These are phyloP conservation scores for Geosmithia morbida DNA, from an alignment of 2,329 filamentous ascomycete genomes.

Conservation along the genomic window DNA sequence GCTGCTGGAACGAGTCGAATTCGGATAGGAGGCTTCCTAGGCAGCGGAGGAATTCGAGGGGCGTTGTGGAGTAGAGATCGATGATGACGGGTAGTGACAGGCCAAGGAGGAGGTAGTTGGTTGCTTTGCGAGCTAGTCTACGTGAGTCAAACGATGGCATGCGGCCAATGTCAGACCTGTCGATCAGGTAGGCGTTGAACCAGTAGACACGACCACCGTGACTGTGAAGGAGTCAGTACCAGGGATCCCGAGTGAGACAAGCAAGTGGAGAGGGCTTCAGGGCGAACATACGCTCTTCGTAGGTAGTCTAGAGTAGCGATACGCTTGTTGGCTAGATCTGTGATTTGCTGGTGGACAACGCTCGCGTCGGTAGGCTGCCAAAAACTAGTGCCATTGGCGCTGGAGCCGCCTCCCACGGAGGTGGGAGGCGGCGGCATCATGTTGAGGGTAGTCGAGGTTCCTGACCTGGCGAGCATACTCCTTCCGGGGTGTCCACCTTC, in stretches of 20 bases:
- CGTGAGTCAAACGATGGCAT: conserved; percentile 77
- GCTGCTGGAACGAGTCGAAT: conserved; percentile 85
- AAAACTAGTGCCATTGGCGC: conserved; percentile 1
- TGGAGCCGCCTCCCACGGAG: conserved; percentile 2
- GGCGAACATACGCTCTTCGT: conserved; percentile 56
- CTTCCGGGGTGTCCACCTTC: conserved; percentile 14
- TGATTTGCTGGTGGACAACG: conserved; percentile 49
- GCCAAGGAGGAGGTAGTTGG: conserved; percentile 85
- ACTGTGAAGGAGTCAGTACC: conserved; percentile 25
- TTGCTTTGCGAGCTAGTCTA: conserved; percentile 78
- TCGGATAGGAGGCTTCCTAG: conserved; percentile 76
- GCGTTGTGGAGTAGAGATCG: conserved; percentile 68
- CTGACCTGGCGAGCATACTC: conserved; percentile 28
- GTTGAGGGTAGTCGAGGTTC: conserved; percentile 14
- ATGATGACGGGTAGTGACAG: conserved; percentile 81
- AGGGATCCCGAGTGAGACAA: neutral
- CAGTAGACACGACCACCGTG: conserved; percentile 93
- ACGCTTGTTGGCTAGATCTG: conserved; percentile 78
- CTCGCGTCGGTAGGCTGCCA: conserved; percentile 30
- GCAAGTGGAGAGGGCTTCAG: neutral
- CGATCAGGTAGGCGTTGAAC: conserved; percentile 95
- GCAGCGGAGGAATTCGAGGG: conserved; percentile 75
- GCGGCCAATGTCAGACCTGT: conserved; percentile 61
- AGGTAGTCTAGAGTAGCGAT: conserved; percentile 92
- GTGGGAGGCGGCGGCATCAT: conserved; percentile 9